A percentile compares a stretch with the other conserved stretches of the same genome.
phyloP scores from a whole-genome alignment of 1,284 basidiomycete species.

The Lentinula novae-zelandiae region DNA sequence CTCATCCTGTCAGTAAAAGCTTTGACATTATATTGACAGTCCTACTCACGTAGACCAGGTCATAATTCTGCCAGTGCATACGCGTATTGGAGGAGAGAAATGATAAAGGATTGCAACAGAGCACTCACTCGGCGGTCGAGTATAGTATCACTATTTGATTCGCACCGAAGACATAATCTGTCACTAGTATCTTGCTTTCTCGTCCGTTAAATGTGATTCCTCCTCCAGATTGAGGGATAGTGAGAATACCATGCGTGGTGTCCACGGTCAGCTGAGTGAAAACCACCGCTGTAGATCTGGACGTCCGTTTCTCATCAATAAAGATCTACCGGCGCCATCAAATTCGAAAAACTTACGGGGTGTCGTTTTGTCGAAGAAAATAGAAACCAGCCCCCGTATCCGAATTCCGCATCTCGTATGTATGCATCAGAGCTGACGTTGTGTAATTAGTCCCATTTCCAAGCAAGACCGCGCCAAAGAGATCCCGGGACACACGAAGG shows the following conservation, averaged over 20 bases:
- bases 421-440: slow-evolving; percentile 39
- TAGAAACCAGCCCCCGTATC: slow-evolving; percentile 48
- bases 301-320: background rate
- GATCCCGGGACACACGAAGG: slow-evolving; percentile 43
- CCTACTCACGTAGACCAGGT: slow-evolving; percentile 40
- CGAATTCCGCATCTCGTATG: slow-evolving; percentile 43
- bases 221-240: slow-evolving; percentile 33
- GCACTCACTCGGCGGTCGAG: slow-evolving; percentile 44
- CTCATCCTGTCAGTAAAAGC: background rate
- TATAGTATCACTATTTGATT: slow-evolving; percentile 35
- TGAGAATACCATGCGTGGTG: slow-evolving; percentile 36
- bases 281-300: slow-evolving; percentile 35
- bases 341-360: slow-evolving; percentile 28
- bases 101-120: background rate
- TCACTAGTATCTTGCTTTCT: slow-evolving; percentile 47
- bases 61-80: slow-evolving; percentile 32
- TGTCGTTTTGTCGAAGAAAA: slow-evolving; percentile 43
- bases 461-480: slow-evolving; percentile 35
- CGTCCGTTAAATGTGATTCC: slow-evolving; percentile 41
- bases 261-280: slow-evolving; percentile 36
- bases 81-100: background rate
- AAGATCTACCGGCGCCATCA: no score
- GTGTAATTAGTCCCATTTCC: slow-evolving; percentile 46
- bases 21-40: background rate
- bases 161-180: slow-evolving; percentile 43